Evolutionary conservation across 306 rosid species (phyloP).

Genomic region (Quercus alba): DNA sequence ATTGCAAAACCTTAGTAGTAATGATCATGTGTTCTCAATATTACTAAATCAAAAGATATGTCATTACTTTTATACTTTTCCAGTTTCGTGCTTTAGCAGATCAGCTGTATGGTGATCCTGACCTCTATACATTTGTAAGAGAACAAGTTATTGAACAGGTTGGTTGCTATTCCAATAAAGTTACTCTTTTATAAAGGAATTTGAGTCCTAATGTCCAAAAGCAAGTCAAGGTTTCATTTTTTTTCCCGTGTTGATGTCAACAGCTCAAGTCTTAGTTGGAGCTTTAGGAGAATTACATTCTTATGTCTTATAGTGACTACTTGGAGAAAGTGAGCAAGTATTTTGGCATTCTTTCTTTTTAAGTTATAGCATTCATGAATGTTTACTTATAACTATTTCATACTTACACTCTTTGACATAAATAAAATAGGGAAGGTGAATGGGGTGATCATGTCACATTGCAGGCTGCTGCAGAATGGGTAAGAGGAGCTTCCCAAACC

Average conservation of each 20-base stretch:
- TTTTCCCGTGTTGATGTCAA: conserved; percentile 3
- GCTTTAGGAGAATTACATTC: conserved; percentile 66
- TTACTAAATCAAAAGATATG: too few species aligned
- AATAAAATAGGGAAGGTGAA: conserved; percentile 76
- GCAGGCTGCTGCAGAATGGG: conserved; percentile 97
- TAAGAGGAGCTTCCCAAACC: conserved; percentile 25
- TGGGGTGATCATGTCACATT: conserved; percentile 98
- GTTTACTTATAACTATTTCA: conserved; percentile 5
- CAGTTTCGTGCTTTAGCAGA: too few species aligned
- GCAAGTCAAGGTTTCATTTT: too few species aligned
- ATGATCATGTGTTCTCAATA: too few species aligned
- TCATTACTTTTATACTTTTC: too few species aligned
- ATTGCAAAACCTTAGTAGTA: too few species aligned
- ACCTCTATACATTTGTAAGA: too few species aligned
- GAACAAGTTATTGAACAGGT: too few species aligned
- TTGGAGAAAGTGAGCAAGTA: conserved; percentile 82
- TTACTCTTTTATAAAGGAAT: too few species aligned
- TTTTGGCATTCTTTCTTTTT: conserved; percentile 3
- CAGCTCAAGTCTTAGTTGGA: conserved; percentile 62
- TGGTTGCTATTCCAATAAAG: too few species aligned
- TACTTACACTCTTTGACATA: conserved; percentile 11
- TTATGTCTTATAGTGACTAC: conserved; percentile 71
- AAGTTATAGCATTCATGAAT: background rate
- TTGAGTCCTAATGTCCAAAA: too few species aligned
- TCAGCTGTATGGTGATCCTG: too few species aligned